These are phyloP conservation scores for Psilocybe azurescens DNA, from an alignment of 768 basidiomycete genomes.

Conservation along the genomic window DNA sequence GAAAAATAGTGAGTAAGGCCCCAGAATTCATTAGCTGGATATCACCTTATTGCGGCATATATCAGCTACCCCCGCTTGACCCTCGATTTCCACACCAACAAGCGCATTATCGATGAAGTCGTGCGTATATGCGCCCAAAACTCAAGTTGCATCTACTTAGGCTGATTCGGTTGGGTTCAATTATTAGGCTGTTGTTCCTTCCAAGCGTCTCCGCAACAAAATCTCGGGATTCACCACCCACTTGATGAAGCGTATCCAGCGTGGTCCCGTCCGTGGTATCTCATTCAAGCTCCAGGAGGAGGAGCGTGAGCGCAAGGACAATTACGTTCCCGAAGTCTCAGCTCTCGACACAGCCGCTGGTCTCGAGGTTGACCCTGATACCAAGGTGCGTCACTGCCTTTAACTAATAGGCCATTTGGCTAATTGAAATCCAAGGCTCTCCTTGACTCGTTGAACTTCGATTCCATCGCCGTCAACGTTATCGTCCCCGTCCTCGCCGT, in stretches of 20 bases:
- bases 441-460: constrained; percentile 92
- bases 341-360: constrained; percentile 85
- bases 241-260: constrained; percentile 99
- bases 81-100: constrained; percentile 99
- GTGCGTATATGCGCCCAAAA: constrained; percentile 43
- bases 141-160: background rate
- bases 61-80: constrained; percentile 96
- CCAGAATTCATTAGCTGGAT: background rate
- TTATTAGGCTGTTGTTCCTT: constrained; percentile 86
- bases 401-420: background rate
- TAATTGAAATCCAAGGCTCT: constrained; percentile 63
- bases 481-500: constrained; percentile 65
- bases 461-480: constrained; percentile 81
- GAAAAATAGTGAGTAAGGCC: constrained; percentile 89
- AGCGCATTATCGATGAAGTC: constrained; percentile 98
- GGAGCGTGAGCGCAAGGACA: constrained; percentile 98
- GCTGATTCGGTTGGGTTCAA: background rate
- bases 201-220: constrained; percentile 99
- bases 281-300: constrained; percentile 99
- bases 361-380: constrained; percentile 90
- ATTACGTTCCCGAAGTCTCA: constrained; percentile 98
- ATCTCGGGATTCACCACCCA: constrained; percentile 99
- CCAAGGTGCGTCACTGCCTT: constrained; percentile 68
- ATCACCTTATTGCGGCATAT: background rate
- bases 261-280: constrained; percentile 97